Conservation (phyloP, 2,329 filamentous ascomycete species). For the Neonectria faginata region DNA sequence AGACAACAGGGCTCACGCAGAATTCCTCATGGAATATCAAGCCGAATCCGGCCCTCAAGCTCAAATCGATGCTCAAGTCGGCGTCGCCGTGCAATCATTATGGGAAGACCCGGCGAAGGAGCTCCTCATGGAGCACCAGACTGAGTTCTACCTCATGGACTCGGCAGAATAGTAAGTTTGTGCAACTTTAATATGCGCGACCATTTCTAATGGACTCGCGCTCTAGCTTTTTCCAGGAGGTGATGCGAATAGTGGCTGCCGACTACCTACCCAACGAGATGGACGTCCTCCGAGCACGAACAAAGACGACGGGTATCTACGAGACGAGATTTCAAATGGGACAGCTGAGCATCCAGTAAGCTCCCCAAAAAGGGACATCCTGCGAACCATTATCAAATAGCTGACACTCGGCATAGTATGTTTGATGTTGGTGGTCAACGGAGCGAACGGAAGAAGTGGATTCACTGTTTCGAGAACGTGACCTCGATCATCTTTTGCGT, state of each 20-base stretch:
- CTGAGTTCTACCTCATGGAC: slow-evolving; percentile 99
- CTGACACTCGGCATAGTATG: slow-evolving; percentile 74
- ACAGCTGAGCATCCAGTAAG: slow-evolving; percentile 97
- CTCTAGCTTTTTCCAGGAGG: slow-evolving; percentile 93
- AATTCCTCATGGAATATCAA: slow-evolving; percentile 87
- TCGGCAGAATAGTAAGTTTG: slow-evolving; percentile 91
- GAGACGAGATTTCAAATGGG: slow-evolving; percentile 99
- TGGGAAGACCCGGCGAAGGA: slow-evolving; percentile 91
- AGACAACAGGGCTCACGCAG: slow-evolving; percentile 78
- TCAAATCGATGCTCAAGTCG: slow-evolving; percentile 82
- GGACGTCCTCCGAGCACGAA: slow-evolving; percentile 93
- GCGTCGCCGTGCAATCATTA: slow-evolving; percentile 83
- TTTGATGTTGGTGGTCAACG: slow-evolving; percentile 98
- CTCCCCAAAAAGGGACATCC: slow-evolving; percentile 26
- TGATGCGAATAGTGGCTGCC: slow-evolving; percentile 81
- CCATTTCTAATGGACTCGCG: slow-evolving; percentile 23
- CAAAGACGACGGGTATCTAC: slow-evolving; percentile 99
- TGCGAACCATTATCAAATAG: slow-evolving; percentile 2
- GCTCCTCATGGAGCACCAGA: slow-evolving; percentile 89
- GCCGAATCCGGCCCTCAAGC: slow-evolving; percentile 92
- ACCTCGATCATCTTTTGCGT: slow-evolving; percentile 99
- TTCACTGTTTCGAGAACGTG: slow-evolving; percentile 99
- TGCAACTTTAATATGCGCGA: slow-evolving; percentile 10
- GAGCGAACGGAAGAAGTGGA: slow-evolving; percentile 99
- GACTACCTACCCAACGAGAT: slow-evolving; percentile 95